Evolutionary conservation across 495 filamentous ascomycete genomes (phyloP), one percentile per base, ranked within the genome.

Genomic region (Penicillium parvum): DNA sequence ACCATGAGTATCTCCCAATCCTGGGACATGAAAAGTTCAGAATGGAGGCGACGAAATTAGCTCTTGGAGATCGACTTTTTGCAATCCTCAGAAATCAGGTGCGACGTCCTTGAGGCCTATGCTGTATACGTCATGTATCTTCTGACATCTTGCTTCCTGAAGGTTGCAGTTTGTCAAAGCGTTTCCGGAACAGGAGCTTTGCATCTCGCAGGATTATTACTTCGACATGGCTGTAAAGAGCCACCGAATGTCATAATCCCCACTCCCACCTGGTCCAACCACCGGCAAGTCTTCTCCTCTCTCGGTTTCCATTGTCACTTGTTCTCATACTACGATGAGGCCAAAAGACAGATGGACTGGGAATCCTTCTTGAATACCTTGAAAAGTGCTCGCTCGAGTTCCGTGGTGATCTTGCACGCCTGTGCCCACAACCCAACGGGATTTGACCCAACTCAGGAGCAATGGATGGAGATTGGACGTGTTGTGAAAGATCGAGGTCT

Each of bases 161-260:
- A 49, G 35, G 22, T 67, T 7, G 57, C 64, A 15, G 58, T 55
- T 1, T 65, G 59, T 8, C 85, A 88, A 62, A 86, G 85, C 49
- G 82, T 95, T 63, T 92, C 88, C 32, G 88, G 88, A 43, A 94
- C 88, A 14, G 88, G 88, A 32, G 84, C 88, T 17, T 75, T 91
- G 8, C 88, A 94, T 50, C 64, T 92, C 2, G 88, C 87, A 36
- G 86, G 81, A 38, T 73, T 85, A 40, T 85, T 92, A 68, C 76
- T 92, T 30, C 67, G 77, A 49, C 42, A 41, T n/a, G 49, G 38
- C 32, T 45, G 48, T 7, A 29, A 11, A 2, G 39, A 45, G 7
- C 41, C 52, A 1, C 52, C 60, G 1, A 61, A 52, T 26, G 46
- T 68, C 19, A 63, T 61, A 36, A 57, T 66, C 14, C 58, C 65